Percentiles rank a stretch among this genome's conserved stretches.
Evolutionary conservation across 164 flowering plant species (phyloP).

Genomic region (Macadamia tetraphylla): DNA sequence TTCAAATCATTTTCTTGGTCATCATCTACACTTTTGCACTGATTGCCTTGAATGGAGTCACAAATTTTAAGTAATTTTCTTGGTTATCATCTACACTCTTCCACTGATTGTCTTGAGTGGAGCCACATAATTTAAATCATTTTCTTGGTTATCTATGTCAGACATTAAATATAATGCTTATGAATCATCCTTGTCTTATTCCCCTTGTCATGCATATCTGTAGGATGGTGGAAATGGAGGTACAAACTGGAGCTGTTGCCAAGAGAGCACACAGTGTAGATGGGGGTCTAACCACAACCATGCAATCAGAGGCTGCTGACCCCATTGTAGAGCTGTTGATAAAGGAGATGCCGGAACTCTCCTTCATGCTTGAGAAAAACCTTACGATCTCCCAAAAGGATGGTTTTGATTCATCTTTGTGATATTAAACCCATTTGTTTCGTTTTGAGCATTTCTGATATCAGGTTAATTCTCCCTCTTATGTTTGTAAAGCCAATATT

Average conservation of each 20-base stretch:
- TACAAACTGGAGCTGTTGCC: slow-evolving; percentile 1
- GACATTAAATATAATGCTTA: not conserved
- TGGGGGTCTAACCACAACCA: not conserved
- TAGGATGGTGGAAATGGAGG: slow-evolving; percentile 10
- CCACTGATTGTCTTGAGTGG: no score
- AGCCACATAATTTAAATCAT: not conserved
- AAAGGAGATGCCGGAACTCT: slow-evolving; percentile 26
- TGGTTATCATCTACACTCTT: not conserved
- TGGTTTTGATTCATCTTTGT: slow-evolving; percentile 9
- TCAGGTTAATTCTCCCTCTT: no score
- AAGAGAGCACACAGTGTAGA: not conserved
- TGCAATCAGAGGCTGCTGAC: slow-evolving; percentile 9
- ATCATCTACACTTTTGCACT: not conserved
- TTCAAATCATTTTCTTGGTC: not conserved
- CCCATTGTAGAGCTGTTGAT: slow-evolving; percentile 16
- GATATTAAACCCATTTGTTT: not conserved
- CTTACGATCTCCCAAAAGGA: slow-evolving; percentile 21
- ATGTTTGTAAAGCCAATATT: no score
- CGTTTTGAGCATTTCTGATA: slow-evolving; percentile 3
- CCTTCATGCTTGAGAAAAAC: slow-evolving; percentile 24
- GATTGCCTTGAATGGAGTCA: no score
- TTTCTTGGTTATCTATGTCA: no score
- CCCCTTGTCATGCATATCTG: not conserved
- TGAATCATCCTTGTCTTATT: not conserved
- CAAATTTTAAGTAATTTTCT: not conserved